Evolutionary conservation across 129 eudicot genomes (phyloP).

Genomic region (Escallonia herrerae): DNA sequence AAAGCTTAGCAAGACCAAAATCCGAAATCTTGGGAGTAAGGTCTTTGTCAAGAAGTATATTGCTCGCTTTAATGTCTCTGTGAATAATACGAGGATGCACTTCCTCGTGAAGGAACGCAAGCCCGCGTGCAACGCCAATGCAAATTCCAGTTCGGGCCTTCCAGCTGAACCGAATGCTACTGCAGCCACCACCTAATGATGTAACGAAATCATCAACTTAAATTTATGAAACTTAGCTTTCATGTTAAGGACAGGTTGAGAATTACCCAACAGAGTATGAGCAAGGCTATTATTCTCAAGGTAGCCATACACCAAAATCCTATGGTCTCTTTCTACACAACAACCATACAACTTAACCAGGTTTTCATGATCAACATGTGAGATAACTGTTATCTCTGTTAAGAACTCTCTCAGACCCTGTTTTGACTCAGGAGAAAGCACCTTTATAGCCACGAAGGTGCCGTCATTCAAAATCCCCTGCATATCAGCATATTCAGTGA

Average conservation of each 20-base stretch:
- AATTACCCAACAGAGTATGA: conserved; percentile 68
- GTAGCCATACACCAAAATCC: conserved; percentile 82
- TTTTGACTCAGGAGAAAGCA: conserved; percentile 67
- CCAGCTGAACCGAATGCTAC: conserved; percentile 55
- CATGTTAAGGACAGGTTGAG: not conserved
- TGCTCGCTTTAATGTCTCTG: conserved; percentile 90
- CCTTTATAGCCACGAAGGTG: conserved; percentile 59
- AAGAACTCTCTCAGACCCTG: conserved; percentile 74
- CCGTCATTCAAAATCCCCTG: conserved; percentile 81
- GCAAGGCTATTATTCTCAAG: conserved; percentile 85
- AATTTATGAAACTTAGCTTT: too few species aligned
- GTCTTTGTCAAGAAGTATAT: conserved; percentile 83
- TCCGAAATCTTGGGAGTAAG: conserved; percentile 82
- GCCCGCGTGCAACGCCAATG: conserved; percentile 75
- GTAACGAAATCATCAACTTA: too few species aligned
- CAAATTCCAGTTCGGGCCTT: conserved; percentile 51
- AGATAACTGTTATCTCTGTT: conserved; percentile 61
- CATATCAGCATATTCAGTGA: conserved; percentile 8
- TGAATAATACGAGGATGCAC: conserved; percentile 71
- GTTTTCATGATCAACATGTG: conserved; percentile 74
- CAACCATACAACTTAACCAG: conserved; percentile 78
- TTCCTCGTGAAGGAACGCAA: conserved; percentile 81
- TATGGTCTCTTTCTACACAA: conserved; percentile 59
- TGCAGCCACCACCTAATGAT: conserved; percentile 32
- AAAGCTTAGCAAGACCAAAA: conserved; percentile 91